A percentile compares a stretch with the other conserved stretches of the same genome.
Evolutionary conservation across 202 grass and related monocot genomes (phyloP).

Genomic region (Alloteropsis angusta): DNA sequence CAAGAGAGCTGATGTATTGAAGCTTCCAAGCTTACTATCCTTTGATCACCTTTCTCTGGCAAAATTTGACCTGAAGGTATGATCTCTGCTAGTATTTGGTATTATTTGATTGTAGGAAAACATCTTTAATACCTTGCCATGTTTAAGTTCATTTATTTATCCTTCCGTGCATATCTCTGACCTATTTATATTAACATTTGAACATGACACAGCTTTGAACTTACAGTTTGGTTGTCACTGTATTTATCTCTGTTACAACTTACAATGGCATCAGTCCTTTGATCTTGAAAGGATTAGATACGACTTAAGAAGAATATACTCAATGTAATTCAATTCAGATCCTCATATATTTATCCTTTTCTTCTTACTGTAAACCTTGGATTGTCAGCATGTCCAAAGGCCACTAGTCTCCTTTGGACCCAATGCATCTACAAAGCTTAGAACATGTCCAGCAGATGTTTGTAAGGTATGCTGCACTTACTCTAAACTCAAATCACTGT

Average conservation of each 20-base stretch:
- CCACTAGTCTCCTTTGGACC: constrained; percentile 82
- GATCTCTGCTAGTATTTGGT: not conserved
- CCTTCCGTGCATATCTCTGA: not conserved
- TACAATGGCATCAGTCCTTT: not conserved
- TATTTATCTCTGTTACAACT: not conserved
- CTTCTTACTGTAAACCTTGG: constrained; percentile 25
- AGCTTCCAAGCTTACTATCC: constrained; percentile 65
- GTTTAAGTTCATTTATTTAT: not conserved
- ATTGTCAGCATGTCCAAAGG: constrained; percentile 80
- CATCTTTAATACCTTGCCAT: not conserved
- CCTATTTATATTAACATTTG: not conserved
- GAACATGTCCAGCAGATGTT: constrained; percentile 80
- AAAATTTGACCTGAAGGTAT: constrained; percentile 90
- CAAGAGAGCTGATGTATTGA: constrained; percentile 84
- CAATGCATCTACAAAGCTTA: constrained; percentile 79
- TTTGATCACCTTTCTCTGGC: constrained; percentile 76
- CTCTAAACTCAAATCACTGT: constrained; percentile 1
- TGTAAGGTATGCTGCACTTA: constrained; percentile 59
- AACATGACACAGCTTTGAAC: not conserved
- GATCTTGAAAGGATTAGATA: constrained; percentile 8
- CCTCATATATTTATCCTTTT: not conserved
- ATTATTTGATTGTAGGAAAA: constrained; percentile 4
- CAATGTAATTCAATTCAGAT: not conserved
- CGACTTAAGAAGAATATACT: not conserved
- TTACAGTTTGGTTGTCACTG: not conserved